Evolutionary conservation across 495 filamentous ascomycete genomes (phyloP).

Genomic region (Penicillium cosmopolitanum): DNA sequence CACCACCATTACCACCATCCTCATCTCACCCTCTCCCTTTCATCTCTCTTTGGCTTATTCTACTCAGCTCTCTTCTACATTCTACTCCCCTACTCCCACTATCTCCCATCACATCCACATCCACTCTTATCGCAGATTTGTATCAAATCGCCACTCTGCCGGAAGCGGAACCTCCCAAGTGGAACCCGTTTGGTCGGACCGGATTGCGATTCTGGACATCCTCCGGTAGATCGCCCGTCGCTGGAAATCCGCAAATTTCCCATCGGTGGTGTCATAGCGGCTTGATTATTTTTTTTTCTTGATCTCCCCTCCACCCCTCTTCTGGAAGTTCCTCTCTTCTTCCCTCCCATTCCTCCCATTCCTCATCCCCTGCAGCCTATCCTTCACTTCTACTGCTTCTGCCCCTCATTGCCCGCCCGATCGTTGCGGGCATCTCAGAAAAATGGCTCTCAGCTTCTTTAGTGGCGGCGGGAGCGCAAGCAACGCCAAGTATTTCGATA

Average conservation of each 20-base stretch:
- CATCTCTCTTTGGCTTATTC: neutral
- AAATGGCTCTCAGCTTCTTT: constrained; percentile 57
- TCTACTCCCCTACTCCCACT: too few relatives aligned
- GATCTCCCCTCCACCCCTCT: constrained; percentile 7
- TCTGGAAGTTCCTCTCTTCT: constrained; percentile 1
- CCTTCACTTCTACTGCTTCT: neutral
- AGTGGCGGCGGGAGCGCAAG: constrained; percentile 50
- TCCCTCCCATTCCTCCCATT: neutral
- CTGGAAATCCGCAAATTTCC: constrained; percentile 21
- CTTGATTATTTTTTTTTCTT: constrained; percentile 15
- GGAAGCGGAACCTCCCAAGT: constrained; percentile 35
- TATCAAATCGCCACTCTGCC: constrained; percentile 24
- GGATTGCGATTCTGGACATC: constrained; percentile 32
- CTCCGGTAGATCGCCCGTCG: constrained; percentile 32
- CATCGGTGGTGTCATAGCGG: constrained; percentile 13
- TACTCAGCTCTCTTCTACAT: too few relatives aligned
- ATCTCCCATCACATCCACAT: neutral
- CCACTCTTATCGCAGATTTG: neutral
- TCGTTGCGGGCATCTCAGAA: constrained; percentile 26
- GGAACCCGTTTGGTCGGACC: constrained; percentile 36
- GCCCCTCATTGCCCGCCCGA: constrained; percentile 18
- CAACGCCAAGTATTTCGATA: constrained; percentile 59
- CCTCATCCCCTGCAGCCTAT: constrained; percentile 1
- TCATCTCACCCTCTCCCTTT: neutral
- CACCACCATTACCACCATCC: constrained; percentile 3